Evolutionary conservation across 352 stramenopile genomes (phyloP).

Genomic region (Globisporangium alternatum): DNA sequence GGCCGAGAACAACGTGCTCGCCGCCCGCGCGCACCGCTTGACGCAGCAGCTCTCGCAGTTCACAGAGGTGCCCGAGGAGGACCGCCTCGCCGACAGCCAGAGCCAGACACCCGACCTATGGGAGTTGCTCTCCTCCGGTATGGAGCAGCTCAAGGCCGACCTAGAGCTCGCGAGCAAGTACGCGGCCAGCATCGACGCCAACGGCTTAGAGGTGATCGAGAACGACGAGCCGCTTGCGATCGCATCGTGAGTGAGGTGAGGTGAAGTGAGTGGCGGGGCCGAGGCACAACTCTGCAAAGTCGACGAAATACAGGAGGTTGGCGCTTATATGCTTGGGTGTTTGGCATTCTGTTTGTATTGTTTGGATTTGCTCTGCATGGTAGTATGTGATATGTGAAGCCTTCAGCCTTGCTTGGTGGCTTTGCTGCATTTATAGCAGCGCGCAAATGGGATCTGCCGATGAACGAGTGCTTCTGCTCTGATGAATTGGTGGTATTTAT

Average conservation of each 20-base stretch:
- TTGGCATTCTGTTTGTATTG: neutral
- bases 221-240: slow-evolving; percentile 54
- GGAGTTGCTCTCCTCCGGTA: slow-evolving; percentile 82
- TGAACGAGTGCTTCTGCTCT: no score
- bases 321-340: neutral
- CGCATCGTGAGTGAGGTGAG: slow-evolving; percentile 25
- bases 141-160: slow-evolving; percentile 88
- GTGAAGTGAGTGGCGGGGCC: neutral
- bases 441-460: no score
- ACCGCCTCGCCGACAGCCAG: slow-evolving; percentile 50
- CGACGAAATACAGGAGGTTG: slow-evolving; percentile 5
- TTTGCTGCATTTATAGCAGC: neutral
- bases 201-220: slow-evolving; percentile 33
- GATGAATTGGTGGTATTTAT: slow-evolving; percentile 1
- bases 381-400: neutral
- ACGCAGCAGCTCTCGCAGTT: slow-evolving; percentile 84
- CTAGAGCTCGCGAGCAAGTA: slow-evolving; percentile 86
- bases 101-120: slow-evolving; percentile 72
- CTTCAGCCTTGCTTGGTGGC: no score
- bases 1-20: slow-evolving; percentile 84
- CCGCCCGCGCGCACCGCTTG: slow-evolving; percentile 68
- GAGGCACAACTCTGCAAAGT: neutral
- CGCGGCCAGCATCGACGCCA: slow-evolving; percentile 72
- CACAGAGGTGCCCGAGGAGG: slow-evolving; percentile 73
- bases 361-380: neutral